Base-by-base conservation (phyloP, 2,329 filamentous ascomycete species). In the Penicillium sumatraense region DNA sequence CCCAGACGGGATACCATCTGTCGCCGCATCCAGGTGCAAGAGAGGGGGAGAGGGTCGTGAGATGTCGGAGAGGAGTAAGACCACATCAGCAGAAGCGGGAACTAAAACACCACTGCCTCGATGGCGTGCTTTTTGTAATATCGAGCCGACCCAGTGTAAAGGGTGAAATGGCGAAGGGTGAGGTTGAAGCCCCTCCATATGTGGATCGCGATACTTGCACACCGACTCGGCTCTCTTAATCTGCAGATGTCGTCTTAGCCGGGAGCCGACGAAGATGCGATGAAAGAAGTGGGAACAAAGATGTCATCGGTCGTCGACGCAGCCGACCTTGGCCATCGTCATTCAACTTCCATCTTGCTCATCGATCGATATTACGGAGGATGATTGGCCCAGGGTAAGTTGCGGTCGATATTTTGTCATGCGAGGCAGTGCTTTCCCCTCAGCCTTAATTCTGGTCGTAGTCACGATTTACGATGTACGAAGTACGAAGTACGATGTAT, bases 321-420 rank as follows among this genome's bases (percentile, higher is more conserved):
- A 41, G 41, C 42, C 42, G 49, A 59, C 46, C 54, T 59, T 57
- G 57, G 57, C 57, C 18, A 36, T 59, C 57, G 54, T 59, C 57
- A 59, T 59, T 16, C 27, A 51, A 41, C 50, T 42, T 53, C 46
- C 29, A 41, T 45, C 45, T 46, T 53, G 46, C 49, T 52, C 49
- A 52, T 46, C 23, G 31, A 46, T 46, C 42, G 24, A 16, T 46
- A 21, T 8, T 5, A 18, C 9, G 26, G 16, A 4, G 26, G 8
- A 18, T 31, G 40, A 44, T 44, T 44, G 26, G 42, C 27, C 27
- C 24, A 21, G 4, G 16, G 38, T 42, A 36, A 36, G 8, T 18
- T 36, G 33, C 33, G 33, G 16, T 42, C 40, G 40, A 26, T 42
- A 18, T 42, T 13, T 42, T 31, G 42, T 33, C 42, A 46, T 31